Conservation (phyloP, 108 stramenopile genomes). For the Nannochloropsis salina region DNA sequence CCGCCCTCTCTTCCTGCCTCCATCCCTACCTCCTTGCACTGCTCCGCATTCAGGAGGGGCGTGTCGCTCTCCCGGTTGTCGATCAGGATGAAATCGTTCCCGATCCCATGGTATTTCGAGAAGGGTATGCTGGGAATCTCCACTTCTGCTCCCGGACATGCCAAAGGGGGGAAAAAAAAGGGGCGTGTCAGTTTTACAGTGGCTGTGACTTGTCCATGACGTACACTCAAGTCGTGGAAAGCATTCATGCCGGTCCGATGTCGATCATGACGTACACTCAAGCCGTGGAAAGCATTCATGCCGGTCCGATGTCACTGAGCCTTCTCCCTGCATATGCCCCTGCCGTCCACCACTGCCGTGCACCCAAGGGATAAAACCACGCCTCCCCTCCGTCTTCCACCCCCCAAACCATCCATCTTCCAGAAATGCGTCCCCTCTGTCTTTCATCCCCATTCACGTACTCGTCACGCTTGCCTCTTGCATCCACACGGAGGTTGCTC, state of each 20-base stretch:
- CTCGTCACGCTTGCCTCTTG: slow-evolving; percentile 8
- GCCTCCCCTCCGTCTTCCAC: too few species aligned
- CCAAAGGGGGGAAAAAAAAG: not conserved
- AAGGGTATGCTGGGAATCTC: slow-evolving; percentile 56
- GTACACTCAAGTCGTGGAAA: too few species aligned
- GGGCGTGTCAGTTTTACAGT: not conserved
- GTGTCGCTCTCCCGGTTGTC: slow-evolving; percentile 73
- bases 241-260: too few species aligned
- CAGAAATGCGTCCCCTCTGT: not conserved
- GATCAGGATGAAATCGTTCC: slow-evolving; percentile 95
- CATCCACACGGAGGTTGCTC: not conserved
- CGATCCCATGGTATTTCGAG: slow-evolving; percentile 96
- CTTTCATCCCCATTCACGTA: not conserved
- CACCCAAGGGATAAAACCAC: too few species aligned
- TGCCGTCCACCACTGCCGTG: too few species aligned
- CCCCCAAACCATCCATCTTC: too few species aligned
- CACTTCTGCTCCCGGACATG: not conserved
- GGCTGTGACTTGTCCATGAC: too few species aligned
- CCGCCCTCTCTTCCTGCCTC: too few species aligned
- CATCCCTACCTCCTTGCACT: slow-evolving; percentile 51
- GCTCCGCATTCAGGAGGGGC: slow-evolving; percentile 74
- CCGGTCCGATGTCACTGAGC: too few species aligned
- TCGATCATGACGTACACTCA: too few species aligned
- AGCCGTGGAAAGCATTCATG: too few species aligned
- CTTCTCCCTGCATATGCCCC: too few species aligned